Base-by-base conservation (phyloP, 139 green algal genomes). In the Microglena sp. region DNA sequence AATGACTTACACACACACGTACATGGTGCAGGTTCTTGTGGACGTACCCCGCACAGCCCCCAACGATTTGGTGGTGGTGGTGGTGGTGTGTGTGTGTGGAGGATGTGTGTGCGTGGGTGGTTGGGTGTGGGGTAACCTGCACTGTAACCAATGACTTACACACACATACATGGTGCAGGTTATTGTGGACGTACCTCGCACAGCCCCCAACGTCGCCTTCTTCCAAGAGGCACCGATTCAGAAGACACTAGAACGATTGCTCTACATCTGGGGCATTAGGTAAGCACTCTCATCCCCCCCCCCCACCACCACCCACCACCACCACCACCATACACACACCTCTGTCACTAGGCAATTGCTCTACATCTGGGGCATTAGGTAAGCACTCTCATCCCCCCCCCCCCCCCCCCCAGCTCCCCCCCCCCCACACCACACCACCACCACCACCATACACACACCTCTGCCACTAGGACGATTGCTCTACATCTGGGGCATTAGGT, bases 251-350 rank as follows among this genome's bases (percentile, higher is more conserved):
- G 77, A 90, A 68, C 80, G 91, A 6, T 84, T 97, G 60, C 78
- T 98, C 11, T 97, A 95, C 84, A 93, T 98, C 63, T 94, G 90
- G 90, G 90, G 88, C 28, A 82, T 94, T n/a, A 56, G 89, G 87
- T 89, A 50, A n/a, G n/a, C n/a, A n/a, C n/a, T n/a, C n/a, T n/a
- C n/a, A n/a, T n/a, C n/a, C n/a, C n/a, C n/a, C n/a, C n/a, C n/a
- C n/a, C n/a, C n/a, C n/a, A n/a, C n/a, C n/a, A n/a, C n/a, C n/a
- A n/a, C n/a, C n/a, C n/a, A n/a, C n/a, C n/a, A n/a, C n/a, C n/a
- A n/a, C n/a, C 1, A 65, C 31, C 53, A 60, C 53, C 22, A 8
- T 60, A 53, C 43, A 53, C 43, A 53, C 18, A 18, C 18, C 18
- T 18, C 18, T 18, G 21, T 53, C 18, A 53, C 18, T 53, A 53